Evolutionary conservation across 805 yeast species (phyloP).

Genomic region (Wickerhamiella sorbophila): DNA sequence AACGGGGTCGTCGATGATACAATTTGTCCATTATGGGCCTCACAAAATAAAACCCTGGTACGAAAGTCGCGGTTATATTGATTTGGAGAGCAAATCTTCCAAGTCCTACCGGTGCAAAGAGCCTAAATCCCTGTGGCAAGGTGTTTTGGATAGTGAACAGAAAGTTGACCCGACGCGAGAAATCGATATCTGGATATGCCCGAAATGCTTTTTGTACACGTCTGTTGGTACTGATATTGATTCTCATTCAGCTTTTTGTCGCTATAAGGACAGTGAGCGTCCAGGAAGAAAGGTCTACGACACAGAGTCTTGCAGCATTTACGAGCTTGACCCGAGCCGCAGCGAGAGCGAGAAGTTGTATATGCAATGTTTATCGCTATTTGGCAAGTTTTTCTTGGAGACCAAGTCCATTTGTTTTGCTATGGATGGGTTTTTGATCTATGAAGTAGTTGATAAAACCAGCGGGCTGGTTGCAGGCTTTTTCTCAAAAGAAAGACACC

Average conservation of each 20-base stretch:
- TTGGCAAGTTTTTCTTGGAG: slow-evolving; percentile 78
- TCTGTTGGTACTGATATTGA: slow-evolving; percentile 32
- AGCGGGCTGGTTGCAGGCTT: slow-evolving; percentile 59
- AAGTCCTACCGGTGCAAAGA: slow-evolving; percentile 17
- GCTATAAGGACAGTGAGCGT: slow-evolving; percentile 16
- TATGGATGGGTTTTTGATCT: slow-evolving; percentile 69
- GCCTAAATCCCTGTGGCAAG: slow-evolving; percentile 16
- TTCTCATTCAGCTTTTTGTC: slow-evolving; percentile 31
- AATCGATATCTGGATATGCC: slow-evolving; percentile 49
- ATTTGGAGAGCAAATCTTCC: slow-evolving; percentile 22
- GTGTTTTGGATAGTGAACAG: slow-evolving; percentile 30
- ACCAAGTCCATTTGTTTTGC: slow-evolving; percentile 78
- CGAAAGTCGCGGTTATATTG: slow-evolving; percentile 69
- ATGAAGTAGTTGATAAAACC: slow-evolving; percentile 30
- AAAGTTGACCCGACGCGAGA: slow-evolving; percentile 28
- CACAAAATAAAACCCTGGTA: slow-evolving; percentile 71
- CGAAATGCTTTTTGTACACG: slow-evolving; percentile 72
- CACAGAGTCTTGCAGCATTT: slow-evolving; percentile 41
- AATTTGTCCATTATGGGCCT: slow-evolving; percentile 49
- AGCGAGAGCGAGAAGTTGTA: slow-evolving; percentile 35
- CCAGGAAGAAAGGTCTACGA: slow-evolving; percentile 64
- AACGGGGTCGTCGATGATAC: not conserved
- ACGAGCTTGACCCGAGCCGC: slow-evolving; percentile 52
- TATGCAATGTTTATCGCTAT: slow-evolving; percentile 69
- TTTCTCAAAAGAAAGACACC: slow-evolving; percentile 67